A percentile compares a stretch with the other conserved stretches of the same genome.
Evolutionary conservation across 805 yeast species (phyloP).

Genomic region (Yamadazyma sp.): DNA sequence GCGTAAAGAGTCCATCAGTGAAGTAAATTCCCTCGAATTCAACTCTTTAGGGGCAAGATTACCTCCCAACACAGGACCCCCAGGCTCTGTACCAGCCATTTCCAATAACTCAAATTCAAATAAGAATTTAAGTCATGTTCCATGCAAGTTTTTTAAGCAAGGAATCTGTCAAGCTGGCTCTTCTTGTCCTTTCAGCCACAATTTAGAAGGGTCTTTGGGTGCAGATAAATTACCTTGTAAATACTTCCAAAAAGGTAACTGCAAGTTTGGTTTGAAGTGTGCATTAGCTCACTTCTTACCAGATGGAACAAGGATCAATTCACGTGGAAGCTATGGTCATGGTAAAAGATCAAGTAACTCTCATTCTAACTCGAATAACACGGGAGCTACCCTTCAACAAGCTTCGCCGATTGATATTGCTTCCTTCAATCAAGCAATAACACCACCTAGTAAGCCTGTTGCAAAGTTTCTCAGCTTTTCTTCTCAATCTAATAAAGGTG

Average conservation of each 20-base stretch:
- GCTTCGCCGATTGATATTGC: background rate
- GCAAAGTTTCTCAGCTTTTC: constrained; percentile 3
- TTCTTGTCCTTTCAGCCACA: constrained; percentile 89
- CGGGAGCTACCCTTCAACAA: background rate
- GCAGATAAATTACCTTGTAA: constrained; percentile 74
- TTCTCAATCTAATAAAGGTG: background rate
- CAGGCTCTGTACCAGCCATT: constrained; percentile 25
- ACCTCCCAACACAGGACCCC: constrained; percentile 40
- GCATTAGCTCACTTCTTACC: constrained; percentile 90
- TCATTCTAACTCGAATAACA: background rate
- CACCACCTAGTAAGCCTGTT: constrained; percentile 8
- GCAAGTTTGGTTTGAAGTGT: constrained; percentile 92
- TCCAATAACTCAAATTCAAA: constrained; percentile 15
- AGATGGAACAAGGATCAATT: constrained; percentile 81
- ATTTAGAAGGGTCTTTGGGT: constrained; percentile 52
- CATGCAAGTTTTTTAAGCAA: constrained; percentile 89
- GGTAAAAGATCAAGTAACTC: background rate
- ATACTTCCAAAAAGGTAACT: constrained; percentile 93
- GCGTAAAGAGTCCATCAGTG: constrained; percentile 8
- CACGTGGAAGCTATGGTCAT: constrained; percentile 19
- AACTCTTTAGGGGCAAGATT: constrained; percentile 19
- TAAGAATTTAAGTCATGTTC: constrained; percentile 84
- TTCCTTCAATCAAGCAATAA: constrained; percentile 1
- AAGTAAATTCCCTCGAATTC: constrained; percentile 17
- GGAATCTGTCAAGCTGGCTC: constrained; percentile 95